Base-by-base conservation (phyloP, 2,329 filamentous ascomycete genomes). In the Claviceps sp. region DNA sequence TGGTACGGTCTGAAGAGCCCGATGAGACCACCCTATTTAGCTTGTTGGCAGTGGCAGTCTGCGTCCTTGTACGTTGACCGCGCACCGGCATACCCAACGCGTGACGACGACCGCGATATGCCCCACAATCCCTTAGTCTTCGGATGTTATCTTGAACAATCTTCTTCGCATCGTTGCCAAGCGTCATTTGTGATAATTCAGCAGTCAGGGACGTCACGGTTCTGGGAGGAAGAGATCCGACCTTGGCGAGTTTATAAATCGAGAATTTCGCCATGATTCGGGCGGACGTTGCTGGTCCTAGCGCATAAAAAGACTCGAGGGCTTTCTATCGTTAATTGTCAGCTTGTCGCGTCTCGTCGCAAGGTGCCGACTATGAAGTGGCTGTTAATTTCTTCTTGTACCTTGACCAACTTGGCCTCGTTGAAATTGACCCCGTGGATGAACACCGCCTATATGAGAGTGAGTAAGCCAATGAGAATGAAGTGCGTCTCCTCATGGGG, bases 51-150 rank as follows among this genome's bases (percentile, higher is more conserved):
- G 74, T 82, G 56, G 70, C 64, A 57, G 76, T 83, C 68, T 85
- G 91, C 65, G 74, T 87, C 65, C 87, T 84, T 54, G 93, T 97
- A 61, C 78, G 81, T 72, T 98, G 93, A 60, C 93, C 93, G 59
- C 93, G 79, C 51, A 93, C 91, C 4, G 93, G 93, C 71, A 97
- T 70, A 55, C 84, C 81, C 85, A 97, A 90, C 53, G 91, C 91
- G 73, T 98, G 93, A 59, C 93, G 76, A 67, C 87, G 83, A 58
- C 93, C 93, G 50, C 93, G 76, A 65, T 95, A 95, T 4, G 85
- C 83, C 48, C 90, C 90, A 73, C 95, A 96, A 62, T 96, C 90
- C 65, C 86, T 87, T 67, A 98, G 63, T 54, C 91, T 76, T 65
- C 76, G 76, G 60, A 98, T 95, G 63, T 97, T 93, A 48, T 95